Base-by-base conservation (phyloP, 805 yeast genomes). In the Lipomyces spencermartinsiae region DNA sequence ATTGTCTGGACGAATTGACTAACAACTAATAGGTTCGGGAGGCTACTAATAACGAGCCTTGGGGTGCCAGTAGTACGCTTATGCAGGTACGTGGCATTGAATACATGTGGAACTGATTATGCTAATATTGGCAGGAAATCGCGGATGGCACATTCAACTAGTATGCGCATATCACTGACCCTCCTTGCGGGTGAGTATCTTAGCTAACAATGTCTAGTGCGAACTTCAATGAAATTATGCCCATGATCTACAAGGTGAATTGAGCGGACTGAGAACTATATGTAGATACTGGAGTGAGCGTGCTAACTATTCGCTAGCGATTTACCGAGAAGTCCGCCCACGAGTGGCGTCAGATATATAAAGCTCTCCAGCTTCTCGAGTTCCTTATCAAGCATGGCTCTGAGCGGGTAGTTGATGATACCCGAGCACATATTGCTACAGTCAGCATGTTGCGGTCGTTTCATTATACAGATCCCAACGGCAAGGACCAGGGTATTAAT, bases 261-360 rank as follows among this genome's bases (percentile, higher is more conserved):
- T 16, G n/a, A 14, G 5, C 25, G 19, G 35, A n/a, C 16, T 46
- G 22, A 22, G 49, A 12, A 9, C 25, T 33, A 61, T 46, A 49
- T n/a, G 12, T 34, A 7, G 37, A 22, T 54, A 54, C 25, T n/a
- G 22, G 10, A 14, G 10, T 34, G 34, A 9, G n/a, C 31, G 4
- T 16, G 61, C 54, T 43, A 46, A 51, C 12, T 16, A 5, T 43
- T 87, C 87, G 89, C 77, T 83, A 97, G 74, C 85, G 99, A 71
- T 95, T 95, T 81, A 94, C 98, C 6, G 99, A 95, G 78, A 95
- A 95, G 80, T 85, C 95, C 6, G 97, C 98, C 61, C 89, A 87
- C 77, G 98, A 95, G 80, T 95, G 99, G 99, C 87, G 99, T 77
- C 99, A 95, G 79, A 94, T 95, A 72, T 95, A 95, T 82, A 95